Conservation (phyloP, 495 filamentous ascomycete genomes). For the Friedmanniomyces endolithicus region DNA sequence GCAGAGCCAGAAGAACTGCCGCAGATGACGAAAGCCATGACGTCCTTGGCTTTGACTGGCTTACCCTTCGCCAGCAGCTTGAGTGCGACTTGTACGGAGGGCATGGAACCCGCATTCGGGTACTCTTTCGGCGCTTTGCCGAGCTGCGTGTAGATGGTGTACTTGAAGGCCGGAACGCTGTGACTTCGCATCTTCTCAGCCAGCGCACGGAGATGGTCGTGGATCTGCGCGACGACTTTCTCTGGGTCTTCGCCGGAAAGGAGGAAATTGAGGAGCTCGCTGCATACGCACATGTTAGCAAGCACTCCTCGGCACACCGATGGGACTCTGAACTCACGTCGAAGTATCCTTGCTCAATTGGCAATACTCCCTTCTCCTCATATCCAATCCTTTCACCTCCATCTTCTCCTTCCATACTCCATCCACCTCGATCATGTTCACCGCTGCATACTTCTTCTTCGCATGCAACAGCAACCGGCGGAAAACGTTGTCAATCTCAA, state of each 20-base stretch:
- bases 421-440: slow-evolving; percentile 80
- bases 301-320: too few relatives aligned
- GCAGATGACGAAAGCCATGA: slow-evolving; percentile 90
- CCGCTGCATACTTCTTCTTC: slow-evolving; percentile 98
- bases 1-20: slow-evolving; percentile 59
- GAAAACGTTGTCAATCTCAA: slow-evolving; percentile 97
- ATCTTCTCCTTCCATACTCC: slow-evolving; percentile 88
- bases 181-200: slow-evolving; percentile 70
- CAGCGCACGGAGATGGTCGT: slow-evolving; percentile 79
- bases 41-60: slow-evolving; percentile 77
- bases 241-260: slow-evolving; percentile 89
- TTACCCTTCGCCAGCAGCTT: slow-evolving; percentile 79
- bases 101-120: slow-evolving; percentile 84
- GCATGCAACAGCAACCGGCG: slow-evolving; percentile 84
- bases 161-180: slow-evolving; percentile 63
- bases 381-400: slow-evolving; percentile 96
- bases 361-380: slow-evolving; percentile 95
- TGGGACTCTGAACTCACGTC: slow-evolving; percentile 33
- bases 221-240: slow-evolving; percentile 73
- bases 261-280: slow-evolving; percentile 67
- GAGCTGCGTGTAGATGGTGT: slow-evolving; percentile 95
- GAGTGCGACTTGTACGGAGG: slow-evolving; percentile 91
- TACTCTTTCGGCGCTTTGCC: slow-evolving; percentile 90
- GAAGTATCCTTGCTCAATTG: slow-evolving; percentile 88
- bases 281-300: slow-evolving; percentile 2